These are phyloP conservation scores for Nicotiana sylvestris DNA, from an alignment of 257 asterid genomes.

Conservation along the genomic window DNA sequence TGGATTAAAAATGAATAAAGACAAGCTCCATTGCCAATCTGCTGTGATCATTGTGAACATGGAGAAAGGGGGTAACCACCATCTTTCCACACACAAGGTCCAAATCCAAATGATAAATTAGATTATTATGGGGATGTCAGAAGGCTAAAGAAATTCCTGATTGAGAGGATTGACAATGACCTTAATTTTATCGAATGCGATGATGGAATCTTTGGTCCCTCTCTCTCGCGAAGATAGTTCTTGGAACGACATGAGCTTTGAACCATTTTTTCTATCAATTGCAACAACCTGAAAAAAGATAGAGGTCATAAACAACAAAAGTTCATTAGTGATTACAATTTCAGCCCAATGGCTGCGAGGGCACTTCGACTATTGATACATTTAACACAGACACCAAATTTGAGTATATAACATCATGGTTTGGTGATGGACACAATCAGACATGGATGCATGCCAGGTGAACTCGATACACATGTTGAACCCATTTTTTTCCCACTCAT, in stretches of 20 bases:
- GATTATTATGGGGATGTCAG: neutral
- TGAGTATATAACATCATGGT: too few species aligned
- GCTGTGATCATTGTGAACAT: neutral
- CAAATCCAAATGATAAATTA: neutral
- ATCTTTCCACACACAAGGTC: neutral
- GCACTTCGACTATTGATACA: too few species aligned
- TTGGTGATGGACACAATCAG: too few species aligned
- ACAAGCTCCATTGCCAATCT: neutral
- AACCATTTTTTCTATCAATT: conserved; percentile 59
- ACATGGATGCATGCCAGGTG: too few species aligned
- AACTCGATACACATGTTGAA: too few species aligned
- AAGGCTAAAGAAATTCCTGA: neutral
- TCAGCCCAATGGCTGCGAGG: too few species aligned
- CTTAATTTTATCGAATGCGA: conserved; percentile 70
- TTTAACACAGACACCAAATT: too few species aligned
- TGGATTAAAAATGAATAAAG: neutral
- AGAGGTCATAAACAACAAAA: neutral
- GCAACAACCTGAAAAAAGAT: conserved; percentile 68
- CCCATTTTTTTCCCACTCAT: too few species aligned
- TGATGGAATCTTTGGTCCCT: conserved; percentile 73
- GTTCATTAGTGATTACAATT: neutral
- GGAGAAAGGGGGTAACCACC: neutral
- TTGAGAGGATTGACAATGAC: conserved; percentile 24
- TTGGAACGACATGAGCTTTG: conserved; percentile 86
- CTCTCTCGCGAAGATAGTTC: conserved; percentile 92